phyloP scores from a whole-genome alignment of 805 yeast genomes.

The Zygosaccharomyces bailii region DNA sequence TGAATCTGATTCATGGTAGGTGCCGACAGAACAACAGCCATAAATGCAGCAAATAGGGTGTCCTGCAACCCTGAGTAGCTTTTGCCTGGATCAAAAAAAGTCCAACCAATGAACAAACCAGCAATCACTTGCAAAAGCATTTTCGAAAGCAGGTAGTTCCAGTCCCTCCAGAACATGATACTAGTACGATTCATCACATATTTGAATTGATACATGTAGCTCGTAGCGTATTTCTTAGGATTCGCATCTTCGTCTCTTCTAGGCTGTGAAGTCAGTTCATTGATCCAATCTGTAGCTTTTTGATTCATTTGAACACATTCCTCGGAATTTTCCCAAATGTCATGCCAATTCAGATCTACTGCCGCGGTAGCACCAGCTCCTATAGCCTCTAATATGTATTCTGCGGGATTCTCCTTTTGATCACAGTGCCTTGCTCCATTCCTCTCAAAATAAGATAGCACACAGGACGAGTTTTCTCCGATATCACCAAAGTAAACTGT shows the following conservation, averaged over 20 bases:
- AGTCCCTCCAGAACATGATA: constrained; percentile 53
- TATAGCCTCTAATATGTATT: constrained; percentile 44
- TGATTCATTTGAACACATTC: constrained; percentile 35
- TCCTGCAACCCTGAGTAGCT: constrained; percentile 55
- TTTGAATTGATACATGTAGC: constrained; percentile 44
- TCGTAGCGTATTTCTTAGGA: constrained; percentile 32
- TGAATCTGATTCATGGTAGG: constrained; percentile 60
- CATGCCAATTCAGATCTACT: constrained; percentile 53
- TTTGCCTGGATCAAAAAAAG: constrained; percentile 57
- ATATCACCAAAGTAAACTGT: constrained; percentile 40
- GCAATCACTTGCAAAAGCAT: constrained; percentile 45
- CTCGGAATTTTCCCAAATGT: constrained; percentile 51
- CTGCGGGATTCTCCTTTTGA: constrained; percentile 42
- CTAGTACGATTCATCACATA: constrained; percentile 41
- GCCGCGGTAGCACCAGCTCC: constrained; percentile 46
- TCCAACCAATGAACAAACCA: constrained; percentile 68
- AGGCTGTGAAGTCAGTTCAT: constrained; percentile 19
- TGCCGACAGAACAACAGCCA: constrained; percentile 53
- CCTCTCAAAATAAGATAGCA: constrained; percentile 59
- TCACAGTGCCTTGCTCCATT: constrained; percentile 63
- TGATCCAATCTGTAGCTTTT: constrained; percentile 32
- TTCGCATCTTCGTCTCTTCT: constrained; percentile 7
- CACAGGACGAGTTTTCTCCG: constrained; percentile 42
- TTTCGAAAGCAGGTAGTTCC: constrained; percentile 60
- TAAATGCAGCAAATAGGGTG: constrained; percentile 56